Conservation (phyloP, 306 rosid species). For the Cucumis sativus region DNA sequence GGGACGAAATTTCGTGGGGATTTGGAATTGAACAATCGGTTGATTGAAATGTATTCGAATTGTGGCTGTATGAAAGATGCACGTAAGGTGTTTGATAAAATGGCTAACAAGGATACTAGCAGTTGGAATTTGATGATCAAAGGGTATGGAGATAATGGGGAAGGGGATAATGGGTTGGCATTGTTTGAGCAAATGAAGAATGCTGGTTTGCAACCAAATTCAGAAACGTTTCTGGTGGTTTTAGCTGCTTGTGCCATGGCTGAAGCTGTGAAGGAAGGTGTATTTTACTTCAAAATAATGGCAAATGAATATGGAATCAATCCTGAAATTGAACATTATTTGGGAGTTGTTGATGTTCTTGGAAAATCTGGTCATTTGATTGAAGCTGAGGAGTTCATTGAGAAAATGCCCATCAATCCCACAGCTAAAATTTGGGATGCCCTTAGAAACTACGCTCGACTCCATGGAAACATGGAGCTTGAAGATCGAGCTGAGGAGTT, state of each 20-base stretch:
- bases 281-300: slow-evolving; percentile 34
- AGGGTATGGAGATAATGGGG: slow-evolving; percentile 41
- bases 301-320: slow-evolving; percentile 32
- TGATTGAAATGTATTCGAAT: slow-evolving; percentile 34
- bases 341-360: slow-evolving; percentile 36
- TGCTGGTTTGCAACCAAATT: slow-evolving; percentile 32
- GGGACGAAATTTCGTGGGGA: slow-evolving; percentile 33
- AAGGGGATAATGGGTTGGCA: slow-evolving; percentile 41
- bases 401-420: slow-evolving; percentile 42
- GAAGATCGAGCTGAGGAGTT: slow-evolving; percentile 52
- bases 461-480: slow-evolving; percentile 75
- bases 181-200: slow-evolving; percentile 48
- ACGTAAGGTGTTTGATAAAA: slow-evolving; percentile 59
- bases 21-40: slow-evolving; percentile 30
- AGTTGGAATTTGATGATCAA: slow-evolving; percentile 60
- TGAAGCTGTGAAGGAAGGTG: slow-evolving; percentile 57
- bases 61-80: slow-evolving; percentile 64
- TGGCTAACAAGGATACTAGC: slow-evolving; percentile 32
- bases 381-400: slow-evolving; percentile 62
- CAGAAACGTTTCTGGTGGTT: slow-evolving; percentile 35
- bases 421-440: slow-evolving; percentile 33
- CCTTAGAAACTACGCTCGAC: slow-evolving; percentile 32
- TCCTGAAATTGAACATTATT: slow-evolving; percentile 42
- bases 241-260: slow-evolving; percentile 52
- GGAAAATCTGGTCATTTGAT: slow-evolving; percentile 59